Conservation (phyloP, 306 rosid genomes). For the Argentina anserina region DNA sequence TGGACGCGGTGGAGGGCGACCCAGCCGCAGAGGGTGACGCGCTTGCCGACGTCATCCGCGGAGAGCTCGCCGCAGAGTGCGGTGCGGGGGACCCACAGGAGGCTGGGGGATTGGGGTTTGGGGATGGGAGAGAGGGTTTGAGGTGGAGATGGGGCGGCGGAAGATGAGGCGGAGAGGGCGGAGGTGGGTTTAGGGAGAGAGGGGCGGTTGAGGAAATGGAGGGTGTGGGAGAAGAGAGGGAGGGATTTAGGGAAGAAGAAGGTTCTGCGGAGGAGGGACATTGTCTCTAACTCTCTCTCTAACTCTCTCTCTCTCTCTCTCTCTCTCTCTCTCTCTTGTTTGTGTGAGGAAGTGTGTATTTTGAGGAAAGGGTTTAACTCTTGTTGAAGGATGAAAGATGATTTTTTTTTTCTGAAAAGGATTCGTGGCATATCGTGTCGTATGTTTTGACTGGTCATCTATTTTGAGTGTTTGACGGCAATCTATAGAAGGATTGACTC, state of each 20-base stretch:
- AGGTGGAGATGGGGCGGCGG: conserved; percentile 18
- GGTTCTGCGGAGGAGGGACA: conserved; percentile 43
- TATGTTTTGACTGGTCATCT: too few species aligned
- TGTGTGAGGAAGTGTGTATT: too few species aligned
- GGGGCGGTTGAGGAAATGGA: conserved; percentile 1
- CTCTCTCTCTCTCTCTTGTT: too few species aligned
- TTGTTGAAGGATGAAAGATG: too few species aligned
- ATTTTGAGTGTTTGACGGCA: too few species aligned
- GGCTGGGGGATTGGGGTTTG: conserved; percentile 22
- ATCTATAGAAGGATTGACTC: too few species aligned
- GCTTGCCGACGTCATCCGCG: conserved; percentile 53
- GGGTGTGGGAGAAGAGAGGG: conserved; percentile 17
- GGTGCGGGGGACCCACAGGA: conserved; percentile 64
- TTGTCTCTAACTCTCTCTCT: too few species aligned
- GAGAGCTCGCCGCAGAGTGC: conserved; percentile 59
- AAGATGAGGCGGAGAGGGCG: conserved; percentile 11
- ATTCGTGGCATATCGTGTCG: too few species aligned
- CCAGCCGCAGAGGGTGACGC: conserved; percentile 84
- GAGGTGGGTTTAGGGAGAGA: conserved; percentile 11
- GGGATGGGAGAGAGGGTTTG: conserved; percentile 34
- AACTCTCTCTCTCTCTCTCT: too few species aligned
- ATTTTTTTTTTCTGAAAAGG: too few species aligned
- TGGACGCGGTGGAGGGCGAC: conserved; percentile 92
- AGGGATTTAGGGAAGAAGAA: conserved; percentile 21
- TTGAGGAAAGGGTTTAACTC: too few species aligned